Evolutionary conservation across 805 yeast species (phyloP).

Genomic region (Dipodascus albidus): DNA sequence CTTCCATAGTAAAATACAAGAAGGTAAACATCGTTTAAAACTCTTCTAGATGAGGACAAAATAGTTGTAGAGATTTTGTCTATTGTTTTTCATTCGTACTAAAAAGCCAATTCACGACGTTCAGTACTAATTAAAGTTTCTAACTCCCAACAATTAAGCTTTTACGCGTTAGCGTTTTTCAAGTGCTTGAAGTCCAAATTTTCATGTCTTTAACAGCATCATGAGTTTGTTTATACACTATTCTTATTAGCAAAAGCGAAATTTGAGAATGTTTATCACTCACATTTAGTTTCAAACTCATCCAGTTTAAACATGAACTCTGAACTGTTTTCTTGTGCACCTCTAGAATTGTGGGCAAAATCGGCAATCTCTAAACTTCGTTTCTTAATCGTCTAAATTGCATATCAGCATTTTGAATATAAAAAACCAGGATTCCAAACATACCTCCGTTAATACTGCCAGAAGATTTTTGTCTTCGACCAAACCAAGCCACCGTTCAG

Average conservation of each 20-base stretch:
- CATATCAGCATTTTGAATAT: not conserved
- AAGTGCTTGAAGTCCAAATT: conserved; percentile 9
- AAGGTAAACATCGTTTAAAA: too few species aligned
- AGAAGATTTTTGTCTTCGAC: conserved; percentile 56
- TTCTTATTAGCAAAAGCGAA: not conserved
- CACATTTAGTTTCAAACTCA: conserved; percentile 51
- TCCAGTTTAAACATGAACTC: conserved; percentile 58
- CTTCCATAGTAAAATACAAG: too few species aligned
- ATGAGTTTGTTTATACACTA: conserved; percentile 40
- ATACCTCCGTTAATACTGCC: conserved; percentile 29
- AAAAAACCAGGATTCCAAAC: conserved; percentile 3
- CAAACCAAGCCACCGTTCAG: conserved; percentile 66
- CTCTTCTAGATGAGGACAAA: too few species aligned
- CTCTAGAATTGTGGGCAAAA: conserved; percentile 43
- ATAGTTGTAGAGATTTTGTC: too few species aligned
- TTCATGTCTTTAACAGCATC: conserved; percentile 26
- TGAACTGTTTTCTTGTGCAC: conserved; percentile 31
- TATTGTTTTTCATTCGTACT: too few species aligned
- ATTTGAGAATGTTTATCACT: conserved; percentile 10
- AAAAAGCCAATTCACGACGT: too few species aligned
- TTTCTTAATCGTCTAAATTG: conserved; percentile 38
- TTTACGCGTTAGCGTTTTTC: not conserved
- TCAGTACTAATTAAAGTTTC: too few species aligned
- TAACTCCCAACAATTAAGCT: not conserved
- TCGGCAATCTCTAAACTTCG: conserved; percentile 66